A percentile compares a stretch with the other conserved stretches of the same genome.
phyloP scores from a whole-genome alignment of 176 grass and related monocot genomes.

The Rhynchospora pubera region DNA sequence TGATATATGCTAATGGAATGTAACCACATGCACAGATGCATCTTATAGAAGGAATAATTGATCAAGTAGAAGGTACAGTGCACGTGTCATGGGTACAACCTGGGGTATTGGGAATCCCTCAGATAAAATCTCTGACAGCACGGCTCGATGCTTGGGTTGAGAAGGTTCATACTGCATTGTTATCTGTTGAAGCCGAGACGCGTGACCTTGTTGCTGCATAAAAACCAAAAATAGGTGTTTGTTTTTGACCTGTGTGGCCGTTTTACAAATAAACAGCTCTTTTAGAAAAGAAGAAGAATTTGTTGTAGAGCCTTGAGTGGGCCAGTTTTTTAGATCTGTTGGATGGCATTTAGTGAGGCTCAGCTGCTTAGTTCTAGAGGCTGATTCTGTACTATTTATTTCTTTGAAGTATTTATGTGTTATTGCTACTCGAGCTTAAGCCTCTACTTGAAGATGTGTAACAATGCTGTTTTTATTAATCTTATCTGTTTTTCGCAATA shows the following conservation, averaged over 20 bases:
- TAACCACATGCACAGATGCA: constrained; percentile 49
- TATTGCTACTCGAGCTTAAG: background rate
- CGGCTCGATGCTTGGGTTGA: constrained; percentile 76
- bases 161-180: constrained; percentile 67
- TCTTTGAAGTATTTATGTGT: background rate
- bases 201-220: constrained; percentile 72
- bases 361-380: background rate
- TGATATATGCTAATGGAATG: background rate
- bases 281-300: constrained; percentile 11
- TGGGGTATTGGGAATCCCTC: constrained; percentile 71
- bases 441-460: constrained; percentile 3
- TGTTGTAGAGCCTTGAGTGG: background rate
- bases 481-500: background rate
- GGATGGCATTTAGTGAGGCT: constrained; percentile 4
- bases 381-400: constrained; percentile 13
- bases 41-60: constrained; percentile 94
- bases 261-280: background rate
- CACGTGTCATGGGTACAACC: constrained; percentile 83
- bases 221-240: constrained; percentile 11
- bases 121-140: constrained; percentile 67
- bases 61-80: constrained; percentile 82
- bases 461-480: background rate
- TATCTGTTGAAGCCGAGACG: constrained; percentile 81
- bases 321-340: constrained; percentile 9
- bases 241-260: constrained; percentile 9